Conservation (phyloP, 768 basidiomycete species). For the Agaricus subrufescens region DNA sequence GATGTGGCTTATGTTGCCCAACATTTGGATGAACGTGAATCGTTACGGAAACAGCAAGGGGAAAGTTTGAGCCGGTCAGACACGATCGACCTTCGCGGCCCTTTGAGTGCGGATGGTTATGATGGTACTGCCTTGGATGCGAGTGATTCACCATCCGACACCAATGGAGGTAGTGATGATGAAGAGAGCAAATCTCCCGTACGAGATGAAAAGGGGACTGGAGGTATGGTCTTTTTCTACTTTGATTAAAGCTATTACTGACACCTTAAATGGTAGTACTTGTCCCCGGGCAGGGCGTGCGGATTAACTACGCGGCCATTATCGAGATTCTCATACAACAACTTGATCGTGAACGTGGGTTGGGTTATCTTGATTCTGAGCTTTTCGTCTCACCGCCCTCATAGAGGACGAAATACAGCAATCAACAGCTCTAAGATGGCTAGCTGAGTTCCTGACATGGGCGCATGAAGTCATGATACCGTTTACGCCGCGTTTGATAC, state of each 20-base stretch:
- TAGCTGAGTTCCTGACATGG: slow-evolving; percentile 85
- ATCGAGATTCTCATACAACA: slow-evolving; percentile 91
- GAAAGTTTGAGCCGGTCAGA: slow-evolving; percentile 12
- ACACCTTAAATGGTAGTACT: background rate
- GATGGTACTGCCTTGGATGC: slow-evolving; percentile 30
- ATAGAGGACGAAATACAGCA: slow-evolving; percentile 94
- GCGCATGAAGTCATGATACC: slow-evolving; percentile 90
- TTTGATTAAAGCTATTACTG: background rate
- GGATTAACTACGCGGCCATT: slow-evolving; percentile 86
- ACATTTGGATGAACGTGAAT: slow-evolving; percentile 55
- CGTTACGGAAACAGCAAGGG: slow-evolving; percentile 35
- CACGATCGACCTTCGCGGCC: background rate
- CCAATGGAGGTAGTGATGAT: slow-evolving; percentile 45
- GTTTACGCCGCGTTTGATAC: slow-evolving; percentile 89
- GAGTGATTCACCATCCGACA: slow-evolving; percentile 54
- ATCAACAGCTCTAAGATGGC: slow-evolving; percentile 89
- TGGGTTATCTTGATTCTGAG: background rate
- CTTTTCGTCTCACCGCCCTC: background rate
- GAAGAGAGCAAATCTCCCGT: slow-evolving; percentile 23
- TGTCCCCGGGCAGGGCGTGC: slow-evolving; percentile 69
- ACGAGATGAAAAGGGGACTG: slow-evolving; percentile 54
- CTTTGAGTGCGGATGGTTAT: background rate
- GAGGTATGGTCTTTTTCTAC: slow-evolving; percentile 37
- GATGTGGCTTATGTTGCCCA: slow-evolving; percentile 76
- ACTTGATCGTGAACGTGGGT: slow-evolving; percentile 77